Evolutionary conservation across 2,329 filamentous ascomycete genomes (phyloP).

Genomic region (Balansia obtecta): DNA sequence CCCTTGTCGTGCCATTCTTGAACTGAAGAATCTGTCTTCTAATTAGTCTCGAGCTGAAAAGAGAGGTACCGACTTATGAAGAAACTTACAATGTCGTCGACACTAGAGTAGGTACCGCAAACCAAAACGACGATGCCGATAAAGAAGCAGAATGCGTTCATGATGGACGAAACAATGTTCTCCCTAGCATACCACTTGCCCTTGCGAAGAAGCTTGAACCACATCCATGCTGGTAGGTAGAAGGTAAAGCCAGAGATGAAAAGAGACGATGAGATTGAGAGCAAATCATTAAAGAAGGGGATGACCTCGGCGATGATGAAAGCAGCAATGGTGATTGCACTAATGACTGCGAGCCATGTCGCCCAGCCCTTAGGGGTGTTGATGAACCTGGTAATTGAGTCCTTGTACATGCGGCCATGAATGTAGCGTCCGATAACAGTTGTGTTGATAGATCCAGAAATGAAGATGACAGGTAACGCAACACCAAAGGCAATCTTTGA

Average conservation of each 20-base stretch:
- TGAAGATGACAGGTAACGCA: constrained; percentile 60
- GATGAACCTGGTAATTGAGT: constrained; percentile 31
- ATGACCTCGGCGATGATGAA: constrained; percentile 63
- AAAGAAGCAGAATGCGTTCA: constrained; percentile 15
- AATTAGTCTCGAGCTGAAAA: not conserved
- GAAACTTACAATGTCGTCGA: constrained; percentile 15
- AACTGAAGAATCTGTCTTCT: constrained; percentile 7
- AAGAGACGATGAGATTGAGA: constrained; percentile 37
- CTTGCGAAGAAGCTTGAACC: constrained; percentile 24
- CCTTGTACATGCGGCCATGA: constrained; percentile 30
- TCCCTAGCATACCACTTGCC: constrained; percentile 14
- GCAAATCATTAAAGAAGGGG: constrained; percentile 56
- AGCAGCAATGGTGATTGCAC: constrained; percentile 44
- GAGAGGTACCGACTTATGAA: not conserved
- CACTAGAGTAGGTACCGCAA: constrained; percentile 15
- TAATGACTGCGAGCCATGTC: constrained; percentile 46
- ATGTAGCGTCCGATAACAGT: constrained; percentile 33
- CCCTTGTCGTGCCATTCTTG: constrained; percentile 5
- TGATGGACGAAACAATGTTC: constrained; percentile 12
- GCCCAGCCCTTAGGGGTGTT: constrained; percentile 36
- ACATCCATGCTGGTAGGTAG: constrained; percentile 27
- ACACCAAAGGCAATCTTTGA: constrained; percentile 59
- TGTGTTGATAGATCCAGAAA: constrained; percentile 59
- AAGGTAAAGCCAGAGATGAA: constrained; percentile 30
- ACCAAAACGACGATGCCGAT: constrained; percentile 14